Evolutionary conservation across 2,329 filamentous ascomycete genomes (phyloP).

Genomic region (Pseudohalonectria lignicola): DNA sequence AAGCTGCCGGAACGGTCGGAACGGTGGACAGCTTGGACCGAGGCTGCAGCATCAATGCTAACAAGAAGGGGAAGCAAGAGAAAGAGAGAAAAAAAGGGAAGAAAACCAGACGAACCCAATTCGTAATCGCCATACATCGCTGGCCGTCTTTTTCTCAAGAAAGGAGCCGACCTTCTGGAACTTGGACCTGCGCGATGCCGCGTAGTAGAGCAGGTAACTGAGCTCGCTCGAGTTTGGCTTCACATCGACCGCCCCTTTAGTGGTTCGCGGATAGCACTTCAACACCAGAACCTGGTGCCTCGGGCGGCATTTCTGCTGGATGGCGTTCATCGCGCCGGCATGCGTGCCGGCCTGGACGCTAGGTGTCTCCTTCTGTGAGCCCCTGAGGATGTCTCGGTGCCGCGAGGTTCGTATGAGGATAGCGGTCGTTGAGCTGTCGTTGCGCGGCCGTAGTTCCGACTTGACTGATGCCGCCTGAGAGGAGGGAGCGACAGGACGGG

Average conservation of each 20-base stretch:
- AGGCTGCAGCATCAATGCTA: not conserved
- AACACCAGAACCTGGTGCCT: slow-evolving; percentile 95
- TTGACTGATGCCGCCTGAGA: no score
- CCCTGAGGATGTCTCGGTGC: no score
- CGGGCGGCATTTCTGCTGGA: slow-evolving; percentile 63
- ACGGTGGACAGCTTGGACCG: not conserved
- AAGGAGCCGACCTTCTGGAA: slow-evolving; percentile 93
- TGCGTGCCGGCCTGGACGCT: not conserved
- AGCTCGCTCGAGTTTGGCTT: slow-evolving; percentile 95
- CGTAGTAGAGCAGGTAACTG: slow-evolving; percentile 94
- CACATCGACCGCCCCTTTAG: slow-evolving; percentile 84
- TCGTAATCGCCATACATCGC: slow-evolving; percentile 80
- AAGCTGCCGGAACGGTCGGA: not conserved
- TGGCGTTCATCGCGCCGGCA: slow-evolving; percentile 44
- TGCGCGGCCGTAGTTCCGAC: no score
- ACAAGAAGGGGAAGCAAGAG: not conserved
- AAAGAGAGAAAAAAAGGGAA: not conserved
- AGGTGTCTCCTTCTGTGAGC: no score
- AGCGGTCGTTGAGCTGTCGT: no score
- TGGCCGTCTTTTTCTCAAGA: slow-evolving; percentile 84
- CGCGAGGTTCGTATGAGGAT: no score
- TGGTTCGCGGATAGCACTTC: slow-evolving; percentile 90
- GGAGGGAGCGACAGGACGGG: no score
- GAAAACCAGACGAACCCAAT: slow-evolving; percentile 55
- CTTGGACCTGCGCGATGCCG: slow-evolving; percentile 86